Evolutionary conservation across 805 yeast species (phyloP).

Genomic region (Metschnikowia borealis): DNA sequence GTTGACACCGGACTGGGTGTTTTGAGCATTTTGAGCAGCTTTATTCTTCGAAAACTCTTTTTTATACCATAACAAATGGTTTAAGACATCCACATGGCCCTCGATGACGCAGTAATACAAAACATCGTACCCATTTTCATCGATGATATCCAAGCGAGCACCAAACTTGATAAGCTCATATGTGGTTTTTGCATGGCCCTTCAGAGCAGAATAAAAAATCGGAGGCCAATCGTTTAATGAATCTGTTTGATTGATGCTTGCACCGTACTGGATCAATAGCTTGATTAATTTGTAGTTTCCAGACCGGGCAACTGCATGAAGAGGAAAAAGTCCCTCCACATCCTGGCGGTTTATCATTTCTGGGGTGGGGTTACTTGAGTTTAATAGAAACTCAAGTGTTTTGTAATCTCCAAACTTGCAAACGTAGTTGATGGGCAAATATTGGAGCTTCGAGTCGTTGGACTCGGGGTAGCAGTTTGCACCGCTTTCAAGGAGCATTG

Average conservation of each 20-base stretch:
- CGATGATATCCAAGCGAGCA: slow-evolving; percentile 64
- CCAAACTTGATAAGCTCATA: slow-evolving; percentile 66
- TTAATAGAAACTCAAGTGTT: slow-evolving; percentile 61
- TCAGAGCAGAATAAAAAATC: slow-evolving; percentile 81
- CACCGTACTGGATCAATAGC: slow-evolving; percentile 65
- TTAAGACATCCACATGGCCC: slow-evolving; percentile 81
- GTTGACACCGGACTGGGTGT: background rate
- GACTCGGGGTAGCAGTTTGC: slow-evolving; percentile 40
- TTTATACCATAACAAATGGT: slow-evolving; percentile 52
- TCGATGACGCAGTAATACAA: slow-evolving; percentile 90
- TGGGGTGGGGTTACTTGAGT: slow-evolving; percentile 26
- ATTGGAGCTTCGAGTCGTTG: slow-evolving; percentile 53
- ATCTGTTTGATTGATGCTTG: slow-evolving; percentile 71
- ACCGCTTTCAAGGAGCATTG: slow-evolving; percentile 31
- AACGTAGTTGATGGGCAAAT: slow-evolving; percentile 78
- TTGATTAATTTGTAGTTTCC: slow-evolving; percentile 72
- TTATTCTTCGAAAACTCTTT: slow-evolving; percentile 11
- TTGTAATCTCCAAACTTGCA: slow-evolving; percentile 78
- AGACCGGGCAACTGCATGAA: slow-evolving; percentile 83
- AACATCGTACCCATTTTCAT: slow-evolving; percentile 78
- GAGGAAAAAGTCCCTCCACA: slow-evolving; percentile 84
- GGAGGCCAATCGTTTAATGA: slow-evolving; percentile 93
- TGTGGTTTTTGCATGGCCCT: slow-evolving; percentile 73
- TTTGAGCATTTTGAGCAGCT: background rate
- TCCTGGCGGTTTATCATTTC: slow-evolving; percentile 50